Evolutionary conservation across 805 yeast species (phyloP).

Genomic region (Kazachstania africana): DNA sequence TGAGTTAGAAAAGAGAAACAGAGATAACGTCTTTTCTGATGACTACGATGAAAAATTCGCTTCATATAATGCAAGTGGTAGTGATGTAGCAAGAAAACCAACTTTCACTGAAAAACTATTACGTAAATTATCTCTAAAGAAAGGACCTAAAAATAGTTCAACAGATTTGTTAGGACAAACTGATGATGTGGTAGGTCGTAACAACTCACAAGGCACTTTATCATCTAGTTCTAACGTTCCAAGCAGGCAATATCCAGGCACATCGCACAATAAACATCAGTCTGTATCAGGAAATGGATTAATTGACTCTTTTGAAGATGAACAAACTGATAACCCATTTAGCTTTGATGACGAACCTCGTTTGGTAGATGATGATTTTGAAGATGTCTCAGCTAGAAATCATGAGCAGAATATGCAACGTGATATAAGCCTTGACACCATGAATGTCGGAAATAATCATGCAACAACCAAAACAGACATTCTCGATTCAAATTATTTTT

Average conservation of each 20-base stretch:
- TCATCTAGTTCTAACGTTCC: slow-evolving; percentile 4
- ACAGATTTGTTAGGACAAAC: no score
- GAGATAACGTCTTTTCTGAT: slow-evolving; percentile 14
- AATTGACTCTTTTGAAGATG: slow-evolving; percentile 16
- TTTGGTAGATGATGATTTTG: slow-evolving; percentile 8
- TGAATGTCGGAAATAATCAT: slow-evolving; percentile 2
- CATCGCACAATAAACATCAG: slow-evolving; percentile 13
- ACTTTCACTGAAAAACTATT: slow-evolving; percentile 16
- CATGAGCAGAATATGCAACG: slow-evolving; percentile 7
- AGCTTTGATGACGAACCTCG: slow-evolving; percentile 5
- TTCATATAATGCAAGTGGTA: slow-evolving; percentile 26
- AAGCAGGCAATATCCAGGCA: slow-evolving; percentile 15
- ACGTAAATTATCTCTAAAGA: slow-evolving; percentile 14
- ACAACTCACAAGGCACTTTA: neutral
- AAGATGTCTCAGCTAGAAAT: slow-evolving; percentile 2
- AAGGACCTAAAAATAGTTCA: slow-evolving; percentile 4
- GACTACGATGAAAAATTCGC: slow-evolving; percentile 14
- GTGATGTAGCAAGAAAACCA: slow-evolving; percentile 7
- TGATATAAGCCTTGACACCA: slow-evolving; percentile 12
- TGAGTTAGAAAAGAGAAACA: slow-evolving; percentile 30
- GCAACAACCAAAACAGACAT: neutral
- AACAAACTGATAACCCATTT: no score
- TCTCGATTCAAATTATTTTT: neutral
- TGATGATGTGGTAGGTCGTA: neutral
- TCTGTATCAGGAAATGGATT: slow-evolving; percentile 23